Evolutionary conservation across 139 green algal genomes (phyloP), one percentile per base, ranked within the genome.

Genomic region (Chlorella sp.): DNA sequence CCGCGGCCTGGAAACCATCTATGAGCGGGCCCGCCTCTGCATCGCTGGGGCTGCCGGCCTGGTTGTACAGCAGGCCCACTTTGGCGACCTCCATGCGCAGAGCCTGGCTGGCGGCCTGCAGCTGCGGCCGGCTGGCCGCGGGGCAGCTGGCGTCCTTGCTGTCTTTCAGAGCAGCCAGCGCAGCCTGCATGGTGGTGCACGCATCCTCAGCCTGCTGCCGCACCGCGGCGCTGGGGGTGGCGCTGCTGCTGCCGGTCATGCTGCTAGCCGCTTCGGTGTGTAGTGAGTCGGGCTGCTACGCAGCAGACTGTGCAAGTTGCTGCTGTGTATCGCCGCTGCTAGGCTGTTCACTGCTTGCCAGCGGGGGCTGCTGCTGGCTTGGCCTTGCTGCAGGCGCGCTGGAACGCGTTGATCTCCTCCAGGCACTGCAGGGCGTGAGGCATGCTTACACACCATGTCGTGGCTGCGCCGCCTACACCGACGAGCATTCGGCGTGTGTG

Each of bases 321-420:
- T 51, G 44, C 44, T 51, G 44, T 51, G 44, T 51, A 51, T 9
- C 9, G 9, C 7, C 9, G 44, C 32, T 64, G 41, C 44, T 64
- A 36, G 12, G 44, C 41, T 64, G 38, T 12, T 26, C 4, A 36
- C 57, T 62, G 71, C 41, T 28, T 15, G 18, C 21, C 17, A 28
- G 23, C 32, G 21, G 41, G 1, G 63, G 12, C 25, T 23, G 64
- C 70, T 38, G 39, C 78, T 44, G 63, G 30, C 41, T 80, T 83
- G 28, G 64, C 34, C 51, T 87, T 78, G 81, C 74, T 44, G 69
- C 86, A 89, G 51, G 81, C 81, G 15, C 72, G 81, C 56, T 90
- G 87, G 38, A 90, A 89, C 0, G 87, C 85, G 32, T 70, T 57
- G 21, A 90, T 62, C 30, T 88, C 79, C 32, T 74, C 62, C 23